Percentiles rank a stretch among this genome's conserved stretches.
phyloP scores from a whole-genome alignment of 148 eudicot species.

The Simmondsia chinensis region DNA sequence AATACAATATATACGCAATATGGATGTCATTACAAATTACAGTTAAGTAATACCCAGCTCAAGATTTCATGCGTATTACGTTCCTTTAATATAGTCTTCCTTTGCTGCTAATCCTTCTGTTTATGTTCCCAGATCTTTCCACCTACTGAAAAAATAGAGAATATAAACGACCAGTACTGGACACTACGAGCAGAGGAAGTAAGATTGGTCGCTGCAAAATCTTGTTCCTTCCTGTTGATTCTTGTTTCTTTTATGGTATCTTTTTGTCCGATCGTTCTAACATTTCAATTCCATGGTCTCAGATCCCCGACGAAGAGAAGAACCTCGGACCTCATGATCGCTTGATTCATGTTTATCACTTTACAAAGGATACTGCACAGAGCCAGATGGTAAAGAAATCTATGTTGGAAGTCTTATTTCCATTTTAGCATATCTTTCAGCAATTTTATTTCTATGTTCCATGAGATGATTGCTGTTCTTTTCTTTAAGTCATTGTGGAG shows the following conservation, averaged over 20 bases:
- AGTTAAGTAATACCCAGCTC: too few species aligned
- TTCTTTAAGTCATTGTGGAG: too few species aligned
- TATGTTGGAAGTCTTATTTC: not conserved
- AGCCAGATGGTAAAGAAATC: constrained; percentile 53
- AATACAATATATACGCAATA: too few species aligned
- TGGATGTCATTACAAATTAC: too few species aligned
- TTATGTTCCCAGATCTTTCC: constrained; percentile 53
- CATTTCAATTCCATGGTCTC: constrained; percentile 7
- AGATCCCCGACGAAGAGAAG: constrained; percentile 98
- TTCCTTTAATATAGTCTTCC: too few species aligned
- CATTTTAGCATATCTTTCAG: too few species aligned
- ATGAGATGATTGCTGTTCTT: too few species aligned
- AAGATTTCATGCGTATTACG: too few species aligned
- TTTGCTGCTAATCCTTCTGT: not conserved
- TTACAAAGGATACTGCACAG: constrained; percentile 77
- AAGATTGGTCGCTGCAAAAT: constrained; percentile 2
- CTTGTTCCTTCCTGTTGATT: not conserved
- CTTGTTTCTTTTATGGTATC: not conserved
- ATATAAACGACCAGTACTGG: constrained; percentile 77
- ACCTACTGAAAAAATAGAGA: constrained; percentile 59
- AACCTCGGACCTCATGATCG: constrained; percentile 77
- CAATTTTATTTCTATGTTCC: too few species aligned
- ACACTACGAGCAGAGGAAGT: constrained; percentile 88
- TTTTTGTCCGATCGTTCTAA: not conserved
- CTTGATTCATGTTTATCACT: constrained; percentile 91